Base-by-base conservation (phyloP, 257 asterid species). In the Fraxinus anomala region DNA sequence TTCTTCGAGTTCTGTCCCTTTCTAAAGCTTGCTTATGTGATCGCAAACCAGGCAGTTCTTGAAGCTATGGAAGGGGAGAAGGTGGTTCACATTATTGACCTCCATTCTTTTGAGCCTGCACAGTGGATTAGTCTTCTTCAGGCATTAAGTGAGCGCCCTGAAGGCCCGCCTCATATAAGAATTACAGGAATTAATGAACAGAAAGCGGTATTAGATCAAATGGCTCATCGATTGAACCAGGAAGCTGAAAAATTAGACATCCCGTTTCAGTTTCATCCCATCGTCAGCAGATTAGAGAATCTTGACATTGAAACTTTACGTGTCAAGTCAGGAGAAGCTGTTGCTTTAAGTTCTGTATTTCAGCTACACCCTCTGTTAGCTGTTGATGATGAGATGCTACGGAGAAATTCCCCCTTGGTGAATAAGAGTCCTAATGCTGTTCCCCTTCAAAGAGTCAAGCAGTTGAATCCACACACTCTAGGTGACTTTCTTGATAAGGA, bases 21-120 rank as follows among this genome's bases (percentile, higher is more conserved):
- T 76, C 39, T 90, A 49, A 92, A 89, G 85, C 89, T 90, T 11
- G 82, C 96, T 0, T 90, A 89, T 44, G 91, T 90, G 79, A 87
- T 92, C 78, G 89, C 96, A 3, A 92, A 92, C 66, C 91, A 92
- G 54, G 92, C 92, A 0, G 90, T 92, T 74, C 69, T 92, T 47
- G 97, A 92, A 73, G 90, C 97, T 0, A 88, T 92, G 96, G 94
- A 90, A 80, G 94, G 87, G 19, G 96, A 92, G 79, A 87, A 85
- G 54, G 87, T 92, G 36, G 92, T 92, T 23, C 94, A 92, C 81
- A 87, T 92, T 9, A 82, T 92, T 37, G 97, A 92, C 82, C 85
- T 92, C 5, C 75, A 87, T 72, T 81, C 86, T 1, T 86, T 81
- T 44, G 94, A 92, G 82, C 94, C 96, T 7, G 88, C 88, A 0